A percentile compares a stretch with the other conserved stretches of the same genome.
Evolutionary conservation across 73 alveolate species (phyloP).

Genomic region (Tetrahymena elliotti): DNA sequence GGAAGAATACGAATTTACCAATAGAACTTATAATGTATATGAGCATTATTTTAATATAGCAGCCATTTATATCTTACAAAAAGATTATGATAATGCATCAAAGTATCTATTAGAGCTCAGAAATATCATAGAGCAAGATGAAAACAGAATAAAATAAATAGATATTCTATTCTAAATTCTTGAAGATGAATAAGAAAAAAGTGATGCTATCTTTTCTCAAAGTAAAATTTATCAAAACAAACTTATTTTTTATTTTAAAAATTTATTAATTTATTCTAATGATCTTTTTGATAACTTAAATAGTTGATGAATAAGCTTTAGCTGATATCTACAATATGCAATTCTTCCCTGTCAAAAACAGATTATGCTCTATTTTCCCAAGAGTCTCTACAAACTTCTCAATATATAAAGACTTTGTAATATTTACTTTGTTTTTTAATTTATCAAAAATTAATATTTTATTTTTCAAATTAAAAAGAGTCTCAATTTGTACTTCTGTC

Average conservation of each 20-base stretch:
- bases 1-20: conserved; percentile 32
- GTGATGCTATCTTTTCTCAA: neutral
- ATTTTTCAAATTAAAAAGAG: neutral
- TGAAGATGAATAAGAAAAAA: neutral
- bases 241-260: neutral
- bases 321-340: neutral
- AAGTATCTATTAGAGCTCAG: neutral
- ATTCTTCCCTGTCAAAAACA: conserved; percentile 16
- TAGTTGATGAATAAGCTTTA: neutral
- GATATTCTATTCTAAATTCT: neutral
- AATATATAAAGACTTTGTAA: neutral
- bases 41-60: conserved; percentile 38
- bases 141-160: conserved; percentile 8
- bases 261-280: neutral
- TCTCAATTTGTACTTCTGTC: conserved; percentile 22
- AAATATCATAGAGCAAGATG: conserved; percentile 1
- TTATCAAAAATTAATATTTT: neutral
- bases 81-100: neutral
- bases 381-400: neutral
- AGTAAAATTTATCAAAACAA: neutral
- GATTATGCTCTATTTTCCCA: conserved; percentile 39
- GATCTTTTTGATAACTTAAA: too few relatives aligned
- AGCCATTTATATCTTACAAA: neutral
- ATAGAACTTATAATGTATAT: conserved; percentile 39
- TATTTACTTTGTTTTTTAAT: neutral